Evolutionary conservation across 2,329 filamentous ascomycete species (phyloP).

Genomic region (Chalara sp.): DNA sequence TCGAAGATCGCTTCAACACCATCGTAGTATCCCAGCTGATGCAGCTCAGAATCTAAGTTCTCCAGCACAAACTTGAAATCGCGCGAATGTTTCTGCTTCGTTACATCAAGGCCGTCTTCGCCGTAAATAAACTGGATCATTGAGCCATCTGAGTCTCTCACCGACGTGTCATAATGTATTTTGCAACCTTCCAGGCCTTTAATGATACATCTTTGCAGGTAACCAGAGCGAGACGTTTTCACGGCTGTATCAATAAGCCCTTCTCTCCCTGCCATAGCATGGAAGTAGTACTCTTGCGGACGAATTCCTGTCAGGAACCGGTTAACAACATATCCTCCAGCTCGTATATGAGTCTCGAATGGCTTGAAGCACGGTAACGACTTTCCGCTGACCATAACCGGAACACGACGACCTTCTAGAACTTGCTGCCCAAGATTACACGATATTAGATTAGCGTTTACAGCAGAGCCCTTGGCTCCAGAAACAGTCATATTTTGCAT

Average conservation of each 20-base stretch:
- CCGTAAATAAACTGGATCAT: conserved; percentile 95
- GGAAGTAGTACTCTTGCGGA: conserved; percentile 98
- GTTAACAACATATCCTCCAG: conserved; percentile 88
- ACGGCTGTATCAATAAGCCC: conserved; percentile 98
- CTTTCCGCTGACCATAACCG: conserved; percentile 96
- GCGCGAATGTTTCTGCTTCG: conserved; percentile 84
- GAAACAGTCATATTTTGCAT: conserved; percentile 99
- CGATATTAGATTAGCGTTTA: conserved; percentile 96
- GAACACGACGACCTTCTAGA: conserved; percentile 88
- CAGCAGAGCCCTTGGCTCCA: conserved; percentile 84
- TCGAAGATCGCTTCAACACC: conserved; percentile 56
- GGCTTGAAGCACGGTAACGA: conserved; percentile 89
- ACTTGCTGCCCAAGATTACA: conserved; percentile 97
- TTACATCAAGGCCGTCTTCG: conserved; percentile 90
- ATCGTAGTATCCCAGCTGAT: conserved; percentile 63
- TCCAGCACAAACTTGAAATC: conserved; percentile 87
- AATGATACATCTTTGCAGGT: conserved; percentile 92
- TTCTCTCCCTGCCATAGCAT: conserved; percentile 98
- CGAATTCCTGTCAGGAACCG: conserved; percentile 97
- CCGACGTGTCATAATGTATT: conserved; percentile 89
- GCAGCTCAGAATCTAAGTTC: conserved; percentile 75
- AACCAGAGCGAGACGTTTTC: conserved; percentile 95
- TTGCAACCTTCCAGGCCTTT: conserved; percentile 96
- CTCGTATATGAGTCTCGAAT: conserved; percentile 81
- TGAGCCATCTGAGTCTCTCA: conserved; percentile 87